These are phyloP conservation scores for Colletotrichum limetticola DNA, from an alignment of 2,329 filamentous ascomycete genomes.

Conservation along the genomic window DNA sequence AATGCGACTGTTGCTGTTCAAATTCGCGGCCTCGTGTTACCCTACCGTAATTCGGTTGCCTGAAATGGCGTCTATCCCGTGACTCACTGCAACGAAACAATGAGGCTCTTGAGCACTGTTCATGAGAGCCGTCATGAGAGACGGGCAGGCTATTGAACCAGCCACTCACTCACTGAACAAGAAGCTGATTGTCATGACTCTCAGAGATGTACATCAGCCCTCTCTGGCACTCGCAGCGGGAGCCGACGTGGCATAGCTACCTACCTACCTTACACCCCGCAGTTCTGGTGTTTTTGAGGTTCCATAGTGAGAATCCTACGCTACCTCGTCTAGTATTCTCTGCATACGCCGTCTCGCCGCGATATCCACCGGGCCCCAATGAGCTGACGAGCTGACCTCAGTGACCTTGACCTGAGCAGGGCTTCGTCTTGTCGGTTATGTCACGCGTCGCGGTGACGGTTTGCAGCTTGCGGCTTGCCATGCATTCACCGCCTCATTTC, in stretches of 20 bases:
- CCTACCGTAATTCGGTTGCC: neutral
- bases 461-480: neutral
- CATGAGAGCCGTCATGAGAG: neutral
- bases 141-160: neutral
- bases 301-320: conserved; percentile 20
- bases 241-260: neutral
- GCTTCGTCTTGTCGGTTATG: neutral
- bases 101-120: neutral
- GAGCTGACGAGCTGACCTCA: neutral
- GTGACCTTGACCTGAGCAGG: neutral
- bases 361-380: neutral
- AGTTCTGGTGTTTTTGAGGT: neutral
- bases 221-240: neutral
- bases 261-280: neutral
- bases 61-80: neutral
- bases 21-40: neutral
- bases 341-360: neutral
- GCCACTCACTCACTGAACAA: neutral
- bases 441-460: neutral
- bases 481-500: conserved; percentile 22
- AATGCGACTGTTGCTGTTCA: neutral
- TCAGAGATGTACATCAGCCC: neutral
- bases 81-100: neutral
- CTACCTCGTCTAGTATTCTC: neutral
- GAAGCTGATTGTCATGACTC: neutral